phyloP scores from a whole-genome alignment of 208 protist genomes.

The Lotmaria passim region DNA sequence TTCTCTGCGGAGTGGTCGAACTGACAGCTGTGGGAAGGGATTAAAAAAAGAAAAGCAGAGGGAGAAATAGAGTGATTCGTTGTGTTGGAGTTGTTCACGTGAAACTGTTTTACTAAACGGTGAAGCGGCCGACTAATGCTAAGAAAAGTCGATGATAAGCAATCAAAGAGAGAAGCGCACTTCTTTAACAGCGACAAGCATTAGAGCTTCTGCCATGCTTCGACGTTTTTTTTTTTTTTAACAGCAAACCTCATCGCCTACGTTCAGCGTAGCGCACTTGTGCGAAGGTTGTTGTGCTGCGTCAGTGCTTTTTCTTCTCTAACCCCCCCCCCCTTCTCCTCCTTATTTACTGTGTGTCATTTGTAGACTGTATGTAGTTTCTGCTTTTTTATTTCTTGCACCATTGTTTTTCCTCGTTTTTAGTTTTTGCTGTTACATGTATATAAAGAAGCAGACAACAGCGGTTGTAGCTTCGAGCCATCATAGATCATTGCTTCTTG shows the following conservation, averaged over 20 bases:
- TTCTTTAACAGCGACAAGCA: no score
- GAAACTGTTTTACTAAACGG: no score
- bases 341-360: neutral
- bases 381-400: constrained; percentile 4
- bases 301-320: constrained; percentile 4
- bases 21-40: neutral
- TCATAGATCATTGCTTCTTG: neutral
- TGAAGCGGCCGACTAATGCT: no score
- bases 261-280: neutral
- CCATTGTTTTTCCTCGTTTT: no score
- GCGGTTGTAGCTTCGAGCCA: no score
- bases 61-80: no score
- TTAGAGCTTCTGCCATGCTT: no score
- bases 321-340: neutral
- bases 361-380: constrained; percentile 5
- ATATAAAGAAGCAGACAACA: no score
- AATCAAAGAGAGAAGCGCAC: no score
- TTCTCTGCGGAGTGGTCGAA: constrained; percentile 41
- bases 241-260: neutral
- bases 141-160: no score
- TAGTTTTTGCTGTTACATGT: no score
- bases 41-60: neutral
- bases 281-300: neutral
- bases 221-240: neutral
- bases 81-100: neutral